Evolutionary conservation across 495 filamentous ascomycete species (phyloP), one percentile per base, ranked within the genome.

Genomic region (Venustampulla echinocandica): DNA sequence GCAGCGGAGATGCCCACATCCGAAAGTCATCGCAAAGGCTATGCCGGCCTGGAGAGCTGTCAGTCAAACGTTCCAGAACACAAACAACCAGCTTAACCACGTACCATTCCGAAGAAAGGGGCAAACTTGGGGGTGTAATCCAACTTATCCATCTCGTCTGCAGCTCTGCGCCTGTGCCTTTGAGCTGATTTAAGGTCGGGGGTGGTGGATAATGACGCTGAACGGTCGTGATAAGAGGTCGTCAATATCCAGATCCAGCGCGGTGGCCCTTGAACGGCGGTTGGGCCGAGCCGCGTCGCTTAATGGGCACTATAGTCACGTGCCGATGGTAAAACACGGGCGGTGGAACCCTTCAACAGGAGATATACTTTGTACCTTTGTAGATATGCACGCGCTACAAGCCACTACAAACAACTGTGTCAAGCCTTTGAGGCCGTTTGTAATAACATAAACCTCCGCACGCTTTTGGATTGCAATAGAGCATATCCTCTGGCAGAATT

Each of bases 41-140:
- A 97, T 92, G 55, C 88, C 86, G 62, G 70, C 84, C 87, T 94
- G 62, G 23, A 27, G 14, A 56, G 61, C 71, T 51, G 74, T 69
- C 57, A 68, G 49, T 49, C 49, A 9, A 36, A 45, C 40, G 21
- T 7, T 21, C 24, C 39, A 18, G 10, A 35, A 28, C 27, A 44
- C 18, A 7, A 34, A 19, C n/a, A n/a, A n/a, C 4, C 35, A 48
- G 35, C 43, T 52, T 38, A 34, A 17, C 27, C 49, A 62, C 81
- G 69, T 77, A 96, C 93, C 80, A 97, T 87, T 69, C 93, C 93
- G 60, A 97, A 80, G 75, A 99, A 99, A 37, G 90, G 89, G 59
- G 92, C 92, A 61, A 95, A 96, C 65, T 86, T 85, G 46, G 93
- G 92, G 37, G 83, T 71, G 23, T 83, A 33, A 5, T 56, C 53